Percentiles rank a stretch among this genome's conserved stretches.
Conservation (phyloP, 768 basidiomycete species). For the Coprinopsis cinerea region DNA sequence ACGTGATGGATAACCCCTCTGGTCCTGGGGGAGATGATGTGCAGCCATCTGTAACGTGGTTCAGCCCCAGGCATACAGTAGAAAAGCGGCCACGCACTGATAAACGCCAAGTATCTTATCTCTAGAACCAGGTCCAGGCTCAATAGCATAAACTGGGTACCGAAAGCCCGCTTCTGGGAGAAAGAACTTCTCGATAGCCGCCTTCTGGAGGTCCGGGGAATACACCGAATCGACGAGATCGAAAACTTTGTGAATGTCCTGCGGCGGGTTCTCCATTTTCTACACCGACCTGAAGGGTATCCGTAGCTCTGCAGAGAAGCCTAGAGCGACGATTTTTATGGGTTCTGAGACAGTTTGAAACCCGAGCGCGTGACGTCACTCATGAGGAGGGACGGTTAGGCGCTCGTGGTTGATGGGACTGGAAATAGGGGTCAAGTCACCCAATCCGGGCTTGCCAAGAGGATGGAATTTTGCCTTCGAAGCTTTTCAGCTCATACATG, state of each 20-base stretch:
- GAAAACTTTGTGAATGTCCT: slow-evolving; percentile 40
- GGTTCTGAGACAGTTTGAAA: not conserved
- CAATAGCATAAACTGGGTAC: slow-evolving; percentile 46
- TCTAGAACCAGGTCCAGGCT: slow-evolving; percentile 37
- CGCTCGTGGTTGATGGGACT: too few relatives aligned
- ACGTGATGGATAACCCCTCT: slow-evolving; percentile 30
- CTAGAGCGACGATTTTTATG: too few relatives aligned
- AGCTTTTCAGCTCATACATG: too few relatives aligned
- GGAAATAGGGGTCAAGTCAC: too few relatives aligned
- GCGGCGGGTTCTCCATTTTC: slow-evolving; percentile 46
- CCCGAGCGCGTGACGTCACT: not conserved
- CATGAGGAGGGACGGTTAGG: too few relatives aligned
- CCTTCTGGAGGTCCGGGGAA: slow-evolving; percentile 40
- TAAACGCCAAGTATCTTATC: slow-evolving; percentile 47
- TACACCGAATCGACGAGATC: slow-evolving; percentile 33
- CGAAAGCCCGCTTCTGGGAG: slow-evolving; percentile 44
- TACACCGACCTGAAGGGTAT: not conserved
- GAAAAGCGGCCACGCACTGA: slow-evolving; percentile 29
- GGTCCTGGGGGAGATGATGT: slow-evolving; percentile 44
- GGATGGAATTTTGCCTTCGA: too few relatives aligned
- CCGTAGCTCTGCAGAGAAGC: not conserved
- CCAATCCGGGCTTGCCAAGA: too few relatives aligned
- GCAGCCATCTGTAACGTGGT: slow-evolving; percentile 43
- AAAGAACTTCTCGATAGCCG: slow-evolving; percentile 41
- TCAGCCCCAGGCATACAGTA: not conserved